These are phyloP conservation scores for Endothia cerciana DNA, from an alignment of 2,329 filamentous ascomycete species.

Conservation along the genomic window DNA sequence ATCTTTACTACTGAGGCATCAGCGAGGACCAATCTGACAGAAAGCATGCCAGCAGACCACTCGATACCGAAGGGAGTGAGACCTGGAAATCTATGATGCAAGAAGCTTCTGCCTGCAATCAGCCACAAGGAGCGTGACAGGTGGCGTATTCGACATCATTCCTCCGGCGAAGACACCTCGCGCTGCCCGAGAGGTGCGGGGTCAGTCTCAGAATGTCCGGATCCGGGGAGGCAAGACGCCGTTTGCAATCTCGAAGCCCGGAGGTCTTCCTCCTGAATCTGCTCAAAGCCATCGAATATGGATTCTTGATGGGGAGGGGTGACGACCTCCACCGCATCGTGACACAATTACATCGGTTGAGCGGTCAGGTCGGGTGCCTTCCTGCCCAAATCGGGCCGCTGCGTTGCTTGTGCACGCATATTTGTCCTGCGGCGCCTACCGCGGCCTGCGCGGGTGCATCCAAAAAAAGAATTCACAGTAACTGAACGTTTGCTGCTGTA, in stretches of 20 bases:
- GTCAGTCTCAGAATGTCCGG: background rate
- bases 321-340: background rate
- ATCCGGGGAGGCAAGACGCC: background rate
- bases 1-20: no score
- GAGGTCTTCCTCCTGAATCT: background rate
- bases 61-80: no score
- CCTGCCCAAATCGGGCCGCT: background rate
- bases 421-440: background rate
- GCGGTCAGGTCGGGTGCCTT: background rate
- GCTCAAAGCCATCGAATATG: no score
- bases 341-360: background rate
- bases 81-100: no score
- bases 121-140: no score
- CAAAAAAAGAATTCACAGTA: background rate
- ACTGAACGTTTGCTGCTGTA: background rate
- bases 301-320: background rate
- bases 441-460: slow-evolving; percentile 5
- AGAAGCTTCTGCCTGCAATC: no score
- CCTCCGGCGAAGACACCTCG: background rate
- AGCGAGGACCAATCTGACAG: no score
- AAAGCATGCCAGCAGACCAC: no score
- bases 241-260: slow-evolving; percentile 8
- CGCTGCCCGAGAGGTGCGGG: background rate
- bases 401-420: background rate
- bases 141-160: background rate